These are phyloP conservation scores for Narthecium ossifragum DNA, from an alignment of 106 monocot genomes.

Conservation along the genomic window DNA sequence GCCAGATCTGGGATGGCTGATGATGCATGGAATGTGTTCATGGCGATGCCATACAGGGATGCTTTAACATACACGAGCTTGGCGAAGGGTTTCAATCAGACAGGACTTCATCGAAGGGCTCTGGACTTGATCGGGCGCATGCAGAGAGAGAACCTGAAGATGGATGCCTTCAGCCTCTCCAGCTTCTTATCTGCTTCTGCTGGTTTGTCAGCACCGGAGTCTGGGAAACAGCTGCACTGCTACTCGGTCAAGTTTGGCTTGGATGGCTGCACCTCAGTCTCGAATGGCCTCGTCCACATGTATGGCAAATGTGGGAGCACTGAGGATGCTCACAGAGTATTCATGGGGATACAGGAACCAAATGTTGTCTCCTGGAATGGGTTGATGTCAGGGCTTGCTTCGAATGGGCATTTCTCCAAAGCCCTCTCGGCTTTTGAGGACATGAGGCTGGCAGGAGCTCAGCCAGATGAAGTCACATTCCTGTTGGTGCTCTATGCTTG, in stretches of 20 bases:
- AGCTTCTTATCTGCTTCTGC: constrained; percentile 71
- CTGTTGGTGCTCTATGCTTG: constrained; percentile 66
- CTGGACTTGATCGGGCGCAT: constrained; percentile 38
- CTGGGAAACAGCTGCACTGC: constrained; percentile 72
- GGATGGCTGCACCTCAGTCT: constrained; percentile 36
- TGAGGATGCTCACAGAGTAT: constrained; percentile 36
- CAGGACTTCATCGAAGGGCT: constrained; percentile 35
- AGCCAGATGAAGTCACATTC: constrained; percentile 66
- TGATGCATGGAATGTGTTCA: constrained; percentile 47
- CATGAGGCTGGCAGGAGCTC: constrained; percentile 40
- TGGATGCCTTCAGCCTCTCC: constrained; percentile 58
- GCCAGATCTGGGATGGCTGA: constrained; percentile 29
- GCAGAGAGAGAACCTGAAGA: constrained; percentile 29
- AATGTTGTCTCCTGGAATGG: constrained; percentile 89
- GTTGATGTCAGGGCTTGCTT: constrained; percentile 56
- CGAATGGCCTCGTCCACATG: constrained; percentile 78
- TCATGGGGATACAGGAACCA: constrained; percentile 39
- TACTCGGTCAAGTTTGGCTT: constrained; percentile 53
- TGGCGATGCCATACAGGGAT: constrained; percentile 40
- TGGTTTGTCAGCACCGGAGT: constrained; percentile 28
- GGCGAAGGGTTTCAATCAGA: constrained; percentile 52
- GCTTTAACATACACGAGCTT: constrained; percentile 65
- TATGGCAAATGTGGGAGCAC: constrained; percentile 73
- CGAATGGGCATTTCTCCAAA: constrained; percentile 43
- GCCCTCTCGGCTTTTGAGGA: constrained; percentile 71